phyloP scores from a whole-genome alignment of 768 basidiomycete genomes.

The Roridomyces roridus region DNA sequence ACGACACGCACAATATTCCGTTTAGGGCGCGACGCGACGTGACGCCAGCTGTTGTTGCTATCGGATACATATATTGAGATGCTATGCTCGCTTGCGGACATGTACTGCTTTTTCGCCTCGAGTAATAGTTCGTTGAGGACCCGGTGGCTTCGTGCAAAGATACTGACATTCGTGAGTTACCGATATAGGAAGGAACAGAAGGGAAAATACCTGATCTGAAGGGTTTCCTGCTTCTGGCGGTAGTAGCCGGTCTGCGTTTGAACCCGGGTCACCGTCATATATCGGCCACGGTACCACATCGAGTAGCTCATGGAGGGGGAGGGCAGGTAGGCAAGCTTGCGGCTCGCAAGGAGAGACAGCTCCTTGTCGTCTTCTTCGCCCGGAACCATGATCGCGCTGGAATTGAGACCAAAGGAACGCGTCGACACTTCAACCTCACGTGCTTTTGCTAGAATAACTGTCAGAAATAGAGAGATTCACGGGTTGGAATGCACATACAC shows the following conservation, averaged over 20 bases:
- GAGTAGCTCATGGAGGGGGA: constrained; percentile 33
- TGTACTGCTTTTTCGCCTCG: constrained; percentile 47
- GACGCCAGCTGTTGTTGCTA: constrained; percentile 53
- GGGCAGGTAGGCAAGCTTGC: constrained; percentile 38
- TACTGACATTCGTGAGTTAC: constrained; percentile 34
- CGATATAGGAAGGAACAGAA: not conserved
- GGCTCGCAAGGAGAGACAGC: constrained; percentile 20
- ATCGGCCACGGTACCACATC: constrained; percentile 46
- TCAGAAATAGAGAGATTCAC: not conserved
- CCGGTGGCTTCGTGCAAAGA: constrained; percentile 46
- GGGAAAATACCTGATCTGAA: constrained; percentile 36
- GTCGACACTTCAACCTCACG: constrained; percentile 58
- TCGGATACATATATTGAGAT: constrained; percentile 51
- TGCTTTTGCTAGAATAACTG: constrained; percentile 38
- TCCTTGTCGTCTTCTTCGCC: constrained; percentile 32
- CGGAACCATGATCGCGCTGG: constrained; percentile 31
- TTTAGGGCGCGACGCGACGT: constrained; percentile 57
- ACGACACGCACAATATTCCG: constrained; percentile 47
- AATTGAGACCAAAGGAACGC: constrained; percentile 27
- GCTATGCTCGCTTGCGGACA: constrained; percentile 44
- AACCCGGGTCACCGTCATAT: constrained; percentile 29
- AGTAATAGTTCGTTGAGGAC: constrained; percentile 45
- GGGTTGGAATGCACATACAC: constrained; percentile 40
- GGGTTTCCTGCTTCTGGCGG: constrained; percentile 28
- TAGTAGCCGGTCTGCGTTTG: constrained; percentile 31